phyloP scores from a whole-genome alignment of 2,329 filamentous ascomycete species.

The Sphaerulina musiva region DNA sequence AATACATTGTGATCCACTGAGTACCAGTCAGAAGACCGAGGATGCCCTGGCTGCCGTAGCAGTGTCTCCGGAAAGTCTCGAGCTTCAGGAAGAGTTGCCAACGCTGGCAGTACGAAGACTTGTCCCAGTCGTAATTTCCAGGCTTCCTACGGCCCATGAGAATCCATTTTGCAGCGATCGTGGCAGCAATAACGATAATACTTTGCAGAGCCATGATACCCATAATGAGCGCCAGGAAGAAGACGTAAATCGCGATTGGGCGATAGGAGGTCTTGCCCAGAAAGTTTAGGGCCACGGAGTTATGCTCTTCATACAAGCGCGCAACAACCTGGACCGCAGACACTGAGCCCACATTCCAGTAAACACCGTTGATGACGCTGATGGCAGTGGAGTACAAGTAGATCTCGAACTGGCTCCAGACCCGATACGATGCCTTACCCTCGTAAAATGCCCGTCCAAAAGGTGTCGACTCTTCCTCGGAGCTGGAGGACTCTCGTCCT shows the following conservation, averaged over 20 bases:
- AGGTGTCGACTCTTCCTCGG: conserved; percentile 31
- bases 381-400: conserved; percentile 47
- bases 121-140: conserved; percentile 55
- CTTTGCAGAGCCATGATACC: conserved; percentile 42
- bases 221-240: conserved; percentile 40
- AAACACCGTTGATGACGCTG: conserved; percentile 43
- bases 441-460: conserved; percentile 54
- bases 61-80: conserved; percentile 47
- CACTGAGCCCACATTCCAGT: conserved; percentile 48
- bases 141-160: conserved; percentile 47
- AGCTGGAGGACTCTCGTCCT: conserved; percentile 1
- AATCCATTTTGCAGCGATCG: conserved; percentile 48
- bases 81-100: conserved; percentile 52
- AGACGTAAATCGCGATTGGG: conserved; percentile 37
- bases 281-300: conserved; percentile 11
- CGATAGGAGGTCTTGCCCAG: conserved; percentile 20
- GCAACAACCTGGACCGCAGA: conserved; percentile 45
- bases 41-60: conserved; percentile 47
- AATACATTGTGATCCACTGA: conserved; percentile 49
- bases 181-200: conserved; percentile 39
- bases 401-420: conserved; percentile 45
- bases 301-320: conserved; percentile 28
- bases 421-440: conserved; percentile 46
- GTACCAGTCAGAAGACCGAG: conserved; percentile 50
- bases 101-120: conserved; percentile 48